These are phyloP conservation scores for Nicotiana tomentosiformis DNA, from an alignment of 257 asterid genomes.

Conservation along the genomic window DNA sequence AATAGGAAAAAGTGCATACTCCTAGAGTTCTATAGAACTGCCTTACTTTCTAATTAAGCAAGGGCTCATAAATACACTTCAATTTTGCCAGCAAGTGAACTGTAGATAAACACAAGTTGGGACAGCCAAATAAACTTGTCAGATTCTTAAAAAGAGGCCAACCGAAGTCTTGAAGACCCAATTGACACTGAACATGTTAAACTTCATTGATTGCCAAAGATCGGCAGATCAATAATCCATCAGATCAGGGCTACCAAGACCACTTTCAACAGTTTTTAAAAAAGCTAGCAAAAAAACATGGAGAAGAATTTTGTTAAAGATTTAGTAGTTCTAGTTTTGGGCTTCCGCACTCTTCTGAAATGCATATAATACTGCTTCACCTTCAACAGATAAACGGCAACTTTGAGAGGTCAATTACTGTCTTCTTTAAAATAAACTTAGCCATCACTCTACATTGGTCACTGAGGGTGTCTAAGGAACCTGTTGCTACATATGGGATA, in stretches of 20 bases:
- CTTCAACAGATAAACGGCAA: not conserved
- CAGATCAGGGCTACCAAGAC: not conserved
- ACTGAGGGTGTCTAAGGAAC: constrained; percentile 3
- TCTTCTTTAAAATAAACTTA: not conserved
- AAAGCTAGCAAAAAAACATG: not conserved
- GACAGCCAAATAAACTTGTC: not conserved
- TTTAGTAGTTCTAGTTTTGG: not conserved
- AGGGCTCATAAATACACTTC: not conserved
- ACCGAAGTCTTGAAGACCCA: not conserved
- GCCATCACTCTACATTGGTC: not conserved
- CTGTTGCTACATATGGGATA: constrained; percentile 2
- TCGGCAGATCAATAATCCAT: not conserved
- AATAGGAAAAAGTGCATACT: not conserved
- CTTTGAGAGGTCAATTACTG: not conserved
- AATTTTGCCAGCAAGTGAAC: not conserved
- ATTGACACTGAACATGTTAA: not conserved
- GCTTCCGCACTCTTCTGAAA: not conserved
- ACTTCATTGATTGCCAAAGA: not conserved
- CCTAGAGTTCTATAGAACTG: not conserved
- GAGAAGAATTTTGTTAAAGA: not conserved
- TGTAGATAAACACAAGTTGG: not conserved
- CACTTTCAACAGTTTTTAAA: not conserved
- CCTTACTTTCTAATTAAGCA: not conserved
- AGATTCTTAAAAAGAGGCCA: not conserved
- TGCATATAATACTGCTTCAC: not conserved